Evolutionary conservation across 202 grass and related monocot genomes (phyloP).

Genomic region (Elaeis oleifera): DNA sequence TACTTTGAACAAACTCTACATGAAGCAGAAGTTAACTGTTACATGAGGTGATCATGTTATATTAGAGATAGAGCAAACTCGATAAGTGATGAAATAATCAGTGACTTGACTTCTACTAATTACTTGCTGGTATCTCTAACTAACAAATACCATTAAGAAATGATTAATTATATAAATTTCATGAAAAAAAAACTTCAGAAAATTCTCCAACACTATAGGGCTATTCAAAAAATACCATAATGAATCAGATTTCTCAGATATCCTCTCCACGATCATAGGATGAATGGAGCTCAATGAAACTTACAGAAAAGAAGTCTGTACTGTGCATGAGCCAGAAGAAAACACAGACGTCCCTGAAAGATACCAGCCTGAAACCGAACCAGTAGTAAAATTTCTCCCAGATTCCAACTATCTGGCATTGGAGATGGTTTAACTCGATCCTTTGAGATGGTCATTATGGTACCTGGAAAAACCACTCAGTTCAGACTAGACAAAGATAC

Average conservation of each 20-base stretch:
- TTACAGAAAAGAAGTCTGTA: slow-evolving; percentile 71
- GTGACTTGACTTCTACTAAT: no score
- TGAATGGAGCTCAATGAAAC: background rate
- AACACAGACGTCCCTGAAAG: slow-evolving; percentile 70
- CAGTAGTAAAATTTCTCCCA: slow-evolving; percentile 76
- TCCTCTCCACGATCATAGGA: background rate
- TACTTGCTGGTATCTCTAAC: no score
- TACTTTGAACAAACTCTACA: slow-evolving; percentile 59
- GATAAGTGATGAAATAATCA: no score
- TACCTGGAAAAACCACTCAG: slow-evolving; percentile 31
- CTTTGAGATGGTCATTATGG: slow-evolving; percentile 99
- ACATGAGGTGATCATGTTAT: background rate
- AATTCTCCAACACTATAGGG: no score
- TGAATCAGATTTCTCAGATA: no score
- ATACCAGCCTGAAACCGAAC: slow-evolving; percentile 75
- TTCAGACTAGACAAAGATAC: no score
- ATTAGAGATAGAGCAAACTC: no score
- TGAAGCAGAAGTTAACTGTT: background rate
- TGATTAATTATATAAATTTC: no score
- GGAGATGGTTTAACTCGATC: slow-evolving; percentile 83
- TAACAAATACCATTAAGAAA: no score
- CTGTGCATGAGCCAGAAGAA: slow-evolving; percentile 86
- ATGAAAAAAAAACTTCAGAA: no score
- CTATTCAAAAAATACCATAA: no score
- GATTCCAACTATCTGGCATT: slow-evolving; percentile 86